Conservation (phyloP, 495 filamentous ascomycete genomes). For the Rhypophila decipiens region DNA sequence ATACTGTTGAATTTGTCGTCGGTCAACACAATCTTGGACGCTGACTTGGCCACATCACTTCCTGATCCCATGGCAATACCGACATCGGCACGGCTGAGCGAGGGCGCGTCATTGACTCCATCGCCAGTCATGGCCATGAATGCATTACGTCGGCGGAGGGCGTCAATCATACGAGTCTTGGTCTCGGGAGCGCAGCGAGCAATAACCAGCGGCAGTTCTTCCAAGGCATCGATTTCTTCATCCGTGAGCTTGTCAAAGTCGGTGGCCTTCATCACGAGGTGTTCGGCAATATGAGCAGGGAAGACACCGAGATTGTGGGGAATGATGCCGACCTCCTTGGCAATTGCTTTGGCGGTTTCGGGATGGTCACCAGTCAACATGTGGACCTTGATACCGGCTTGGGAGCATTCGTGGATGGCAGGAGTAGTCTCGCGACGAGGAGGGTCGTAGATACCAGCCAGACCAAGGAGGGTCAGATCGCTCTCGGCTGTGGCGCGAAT, state of each 20-base stretch:
- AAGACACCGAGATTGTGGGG: slow-evolving; percentile 51
- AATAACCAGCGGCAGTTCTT: slow-evolving; percentile 57
- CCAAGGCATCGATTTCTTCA: slow-evolving; percentile 50
- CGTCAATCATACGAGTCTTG: slow-evolving; percentile 63
- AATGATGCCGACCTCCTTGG: slow-evolving; percentile 68
- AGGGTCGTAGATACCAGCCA: slow-evolving; percentile 71
- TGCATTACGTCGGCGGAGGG: slow-evolving; percentile 53
- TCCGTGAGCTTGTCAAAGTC: slow-evolving; percentile 59
- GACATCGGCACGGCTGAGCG: slow-evolving; percentile 69
- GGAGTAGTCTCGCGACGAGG: slow-evolving; percentile 62
- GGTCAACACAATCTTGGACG: slow-evolving; percentile 79
- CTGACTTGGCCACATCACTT: slow-evolving; percentile 86
- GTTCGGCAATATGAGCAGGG: slow-evolving; percentile 44
- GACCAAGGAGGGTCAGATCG: slow-evolving; percentile 56
- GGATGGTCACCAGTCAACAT: slow-evolving; percentile 80
- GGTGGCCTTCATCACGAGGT: slow-evolving; percentile 55
- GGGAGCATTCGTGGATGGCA: slow-evolving; percentile 57
- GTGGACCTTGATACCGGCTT: slow-evolving; percentile 69
- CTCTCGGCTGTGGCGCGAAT: slow-evolving; percentile 46
- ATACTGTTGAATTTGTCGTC: slow-evolving; percentile 86
- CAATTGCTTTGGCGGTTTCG: slow-evolving; percentile 69
- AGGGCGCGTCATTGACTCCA: slow-evolving; percentile 81
- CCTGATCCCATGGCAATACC: slow-evolving; percentile 85
- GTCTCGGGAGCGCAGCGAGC: slow-evolving; percentile 62
- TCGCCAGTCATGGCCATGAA: slow-evolving; percentile 67